Evolutionary conservation across 2,329 filamentous ascomycete species (phyloP).

Genomic region (Lachnellula subtilissima): DNA sequence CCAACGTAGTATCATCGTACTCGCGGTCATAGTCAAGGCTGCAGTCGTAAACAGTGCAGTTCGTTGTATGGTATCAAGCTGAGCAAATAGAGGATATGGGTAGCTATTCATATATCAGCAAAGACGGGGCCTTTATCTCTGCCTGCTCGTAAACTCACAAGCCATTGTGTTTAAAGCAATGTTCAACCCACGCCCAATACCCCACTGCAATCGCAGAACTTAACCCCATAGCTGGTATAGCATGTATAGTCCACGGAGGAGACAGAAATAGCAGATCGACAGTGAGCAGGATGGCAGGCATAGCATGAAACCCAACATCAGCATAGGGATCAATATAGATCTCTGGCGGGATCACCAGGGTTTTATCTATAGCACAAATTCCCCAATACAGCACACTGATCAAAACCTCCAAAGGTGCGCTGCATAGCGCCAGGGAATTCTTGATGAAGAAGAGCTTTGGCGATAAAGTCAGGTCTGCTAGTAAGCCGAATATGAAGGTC

Average conservation of each 20-base stretch:
- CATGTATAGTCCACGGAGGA: constrained; percentile 65
- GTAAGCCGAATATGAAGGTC: constrained; percentile 56
- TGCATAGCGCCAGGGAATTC: constrained; percentile 61
- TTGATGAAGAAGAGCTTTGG: constrained; percentile 58
- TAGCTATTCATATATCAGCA: constrained; percentile 50
- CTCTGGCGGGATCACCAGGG: constrained; percentile 48
- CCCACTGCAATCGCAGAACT: constrained; percentile 55
- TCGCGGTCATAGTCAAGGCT: constrained; percentile 66
- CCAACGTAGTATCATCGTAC: constrained; percentile 64
- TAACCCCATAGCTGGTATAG: constrained; percentile 53
- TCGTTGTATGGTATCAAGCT: constrained; percentile 62
- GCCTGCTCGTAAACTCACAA: constrained; percentile 40
- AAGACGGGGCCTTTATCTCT: background rate
- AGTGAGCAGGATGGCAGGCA: constrained; percentile 59
- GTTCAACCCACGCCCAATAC: constrained; percentile 76
- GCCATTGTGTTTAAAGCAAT: constrained; percentile 63
- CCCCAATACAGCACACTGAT: constrained; percentile 72
- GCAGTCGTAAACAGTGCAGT: constrained; percentile 64
- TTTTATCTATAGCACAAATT: constrained; percentile 51
- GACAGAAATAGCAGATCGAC: constrained; percentile 64
- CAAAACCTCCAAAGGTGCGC: constrained; percentile 65
- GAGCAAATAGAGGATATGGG: constrained; percentile 78
- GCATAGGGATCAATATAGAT: constrained; percentile 50
- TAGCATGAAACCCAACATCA: constrained; percentile 62
- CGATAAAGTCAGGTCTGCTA: constrained; percentile 60